Conservation (phyloP, 805 yeast genomes). For the Wickerhamomyces kurtzmanii region DNA sequence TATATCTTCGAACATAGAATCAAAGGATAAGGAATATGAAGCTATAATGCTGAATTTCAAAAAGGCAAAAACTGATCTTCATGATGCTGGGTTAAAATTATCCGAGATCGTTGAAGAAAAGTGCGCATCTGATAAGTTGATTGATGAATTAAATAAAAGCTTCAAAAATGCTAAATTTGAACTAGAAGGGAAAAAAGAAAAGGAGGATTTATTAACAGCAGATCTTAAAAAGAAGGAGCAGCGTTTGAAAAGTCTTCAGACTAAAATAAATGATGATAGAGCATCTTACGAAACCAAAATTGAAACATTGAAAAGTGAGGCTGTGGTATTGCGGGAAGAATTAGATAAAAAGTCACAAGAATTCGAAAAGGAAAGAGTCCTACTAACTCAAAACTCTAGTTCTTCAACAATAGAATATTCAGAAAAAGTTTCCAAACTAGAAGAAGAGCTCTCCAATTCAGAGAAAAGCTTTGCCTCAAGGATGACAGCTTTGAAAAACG, state of each 20-base stretch:
- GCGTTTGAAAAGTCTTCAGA: slow-evolving; percentile 6
- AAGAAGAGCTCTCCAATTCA: slow-evolving; percentile 17
- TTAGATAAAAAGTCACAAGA: slow-evolving; percentile 28
- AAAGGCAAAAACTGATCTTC: background rate
- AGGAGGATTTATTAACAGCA: slow-evolving; percentile 11
- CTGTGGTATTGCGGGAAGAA: slow-evolving; percentile 20
- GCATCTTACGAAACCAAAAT: slow-evolving; percentile 11
- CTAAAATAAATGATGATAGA: slow-evolving; percentile 13
- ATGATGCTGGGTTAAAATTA: background rate
- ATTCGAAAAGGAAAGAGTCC: slow-evolving; percentile 39
- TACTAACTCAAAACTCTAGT: slow-evolving; percentile 39
- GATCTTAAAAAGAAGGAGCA: slow-evolving; percentile 8
- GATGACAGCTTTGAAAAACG: slow-evolving; percentile 5
- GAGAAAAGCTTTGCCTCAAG: slow-evolving; percentile 5
- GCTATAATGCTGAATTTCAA: slow-evolving; percentile 2
- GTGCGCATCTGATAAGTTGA: background rate
- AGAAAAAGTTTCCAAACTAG: slow-evolving; percentile 32
- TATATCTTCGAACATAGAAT: slow-evolving; percentile 22
- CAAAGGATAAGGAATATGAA: slow-evolving; percentile 14
- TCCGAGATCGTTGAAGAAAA: background rate
- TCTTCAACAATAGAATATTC: slow-evolving; percentile 37
- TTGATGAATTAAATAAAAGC: slow-evolving; percentile 4
- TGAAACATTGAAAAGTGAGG: slow-evolving; percentile 17
- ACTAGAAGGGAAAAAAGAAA: slow-evolving; percentile 11
- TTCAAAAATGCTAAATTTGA: slow-evolving; percentile 1